Percentiles rank a stretch among this genome's conserved stretches.
Conservation (phyloP, 78 protist genomes). For the Dictyostelium intermedium region DNA sequence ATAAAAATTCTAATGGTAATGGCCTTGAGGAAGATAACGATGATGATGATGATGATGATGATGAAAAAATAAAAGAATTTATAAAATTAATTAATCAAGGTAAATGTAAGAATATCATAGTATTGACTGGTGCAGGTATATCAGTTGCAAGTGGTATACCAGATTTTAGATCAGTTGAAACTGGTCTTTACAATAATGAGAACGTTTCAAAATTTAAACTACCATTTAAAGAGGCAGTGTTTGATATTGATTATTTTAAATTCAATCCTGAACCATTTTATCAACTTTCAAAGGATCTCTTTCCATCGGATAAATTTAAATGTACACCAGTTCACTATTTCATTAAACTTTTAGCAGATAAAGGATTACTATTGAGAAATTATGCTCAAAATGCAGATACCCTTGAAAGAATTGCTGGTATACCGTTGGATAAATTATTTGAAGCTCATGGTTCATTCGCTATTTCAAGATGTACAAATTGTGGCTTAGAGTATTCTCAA, state of each 20-base stretch:
- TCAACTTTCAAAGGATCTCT: slow-evolving; percentile 87
- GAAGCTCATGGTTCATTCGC: slow-evolving; percentile 94
- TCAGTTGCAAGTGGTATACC: slow-evolving; percentile 92
- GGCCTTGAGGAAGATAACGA: too few relatives aligned
- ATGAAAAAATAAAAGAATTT: background rate
- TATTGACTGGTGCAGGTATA: slow-evolving; percentile 75
- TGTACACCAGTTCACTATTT: slow-evolving; percentile 93
- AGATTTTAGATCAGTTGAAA: slow-evolving; percentile 91
- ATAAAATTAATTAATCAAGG: slow-evolving; percentile 38
- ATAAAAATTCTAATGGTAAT: background rate
- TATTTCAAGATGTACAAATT: slow-evolving; percentile 55
- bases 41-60: background rate
- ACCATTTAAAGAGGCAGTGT: slow-evolving; percentile 89
- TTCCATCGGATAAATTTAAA: slow-evolving; percentile 76
- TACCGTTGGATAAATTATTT: slow-evolving; percentile 52
- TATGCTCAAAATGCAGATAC: slow-evolving; percentile 97
- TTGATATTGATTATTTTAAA: slow-evolving; percentile 76
- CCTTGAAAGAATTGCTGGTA: slow-evolving; percentile 89
- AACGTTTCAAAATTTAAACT: slow-evolving; percentile 85
- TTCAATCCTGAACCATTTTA: slow-evolving; percentile 90
- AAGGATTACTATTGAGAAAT: slow-evolving; percentile 84
- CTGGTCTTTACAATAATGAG: slow-evolving; percentile 89
- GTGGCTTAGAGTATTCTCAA: background rate
- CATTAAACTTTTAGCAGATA: slow-evolving; percentile 80
- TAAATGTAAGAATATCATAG: slow-evolving; percentile 68